Evolutionary conservation across 306 rosid genomes (phyloP), one percentile per base, ranked within the genome.

Genomic region (Lathyrus aphaca): DNA sequence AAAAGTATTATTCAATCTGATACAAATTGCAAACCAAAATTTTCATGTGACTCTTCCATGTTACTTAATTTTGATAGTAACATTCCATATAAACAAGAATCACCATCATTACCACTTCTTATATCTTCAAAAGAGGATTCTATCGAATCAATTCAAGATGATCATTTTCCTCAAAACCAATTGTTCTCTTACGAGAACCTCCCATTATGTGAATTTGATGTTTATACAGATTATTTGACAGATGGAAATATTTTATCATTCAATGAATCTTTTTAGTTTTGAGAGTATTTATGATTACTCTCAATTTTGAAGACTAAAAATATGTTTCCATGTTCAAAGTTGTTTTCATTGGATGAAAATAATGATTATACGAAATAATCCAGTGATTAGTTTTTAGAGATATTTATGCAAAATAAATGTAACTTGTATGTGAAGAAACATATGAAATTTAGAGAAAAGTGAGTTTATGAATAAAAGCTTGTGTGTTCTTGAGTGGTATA

Each of bases 1-100:
- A 30, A 27, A 15, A 37, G 42, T 56, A 38, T 32, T 16, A n/a
- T 39, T 1, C 65, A 46, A 44, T 75, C 96, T 0, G 69, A 86
- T 5, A 43, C 81, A 3, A 51, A 66, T 58, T 44, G 80, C 16
- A 81, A 73, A 10, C 43, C 66, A 3, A 8, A 19, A 61, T 67
- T 49, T 1, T 48, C 68, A 1, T 39, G 38, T 4, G 25, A 30
- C 1, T 73, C 63, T 63, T 48, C 60, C 1, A 46, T n/a, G 15
- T 7, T 74, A 46, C 73, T 80, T 57, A 69, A 65, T 49, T 80
- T 76, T 8, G 39, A 42, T 63, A 64, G 23, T 21, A 21, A 21
- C 19, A 21, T 42, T 42, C 3, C 38, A 64, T 3, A 8, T 21
- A 42, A 42, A 21, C 13, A 23, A 42, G 54, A 64, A 42, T 40